These are phyloP conservation scores for Colletotrichum sojae DNA, from an alignment of 2,329 filamentous ascomycete genomes.

Conservation along the genomic window DNA sequence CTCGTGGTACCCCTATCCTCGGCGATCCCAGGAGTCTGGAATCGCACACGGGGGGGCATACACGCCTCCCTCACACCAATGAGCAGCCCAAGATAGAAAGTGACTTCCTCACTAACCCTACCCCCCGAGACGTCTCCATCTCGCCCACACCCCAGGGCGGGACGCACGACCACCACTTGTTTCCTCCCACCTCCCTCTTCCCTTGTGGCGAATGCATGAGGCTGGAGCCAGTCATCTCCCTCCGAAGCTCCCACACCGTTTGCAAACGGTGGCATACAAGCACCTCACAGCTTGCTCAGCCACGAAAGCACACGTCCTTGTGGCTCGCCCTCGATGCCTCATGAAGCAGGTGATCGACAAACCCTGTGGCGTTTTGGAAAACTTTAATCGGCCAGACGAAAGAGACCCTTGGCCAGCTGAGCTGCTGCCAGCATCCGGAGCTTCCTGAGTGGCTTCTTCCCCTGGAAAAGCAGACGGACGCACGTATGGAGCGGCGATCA, in stretches of 20 bases:
- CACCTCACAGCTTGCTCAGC: constrained; percentile 23
- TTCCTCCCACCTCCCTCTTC: background rate
- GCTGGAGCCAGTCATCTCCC: constrained; percentile 29
- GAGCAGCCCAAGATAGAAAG: constrained; percentile 40
- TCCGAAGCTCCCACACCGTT: constrained; percentile 17
- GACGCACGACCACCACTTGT: constrained; percentile 17
- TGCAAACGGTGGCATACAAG: background rate
- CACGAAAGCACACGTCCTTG: constrained; percentile 32
- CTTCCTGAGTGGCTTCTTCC: constrained; percentile 26
- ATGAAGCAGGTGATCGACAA: constrained; percentile 29
- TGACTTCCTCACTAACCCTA: constrained; percentile 39
- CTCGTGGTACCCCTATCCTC: constrained; percentile 35
- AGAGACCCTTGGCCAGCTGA: constrained; percentile 36
- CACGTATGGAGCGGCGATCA: constrained; percentile 22
- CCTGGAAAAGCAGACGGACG: constrained; percentile 17
- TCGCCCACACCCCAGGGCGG: constrained; percentile 16
- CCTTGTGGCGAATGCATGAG: constrained; percentile 36
- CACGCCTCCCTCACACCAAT: constrained; percentile 15
- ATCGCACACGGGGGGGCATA: constrained; percentile 13
- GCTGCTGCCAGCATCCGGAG: constrained; percentile 12
- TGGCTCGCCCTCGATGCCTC: constrained; percentile 19
- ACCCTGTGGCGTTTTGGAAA: constrained; percentile 8
- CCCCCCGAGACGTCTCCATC: constrained; percentile 17
- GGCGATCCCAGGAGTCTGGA: constrained; percentile 42
- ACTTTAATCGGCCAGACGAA: constrained; percentile 3